Evolutionary conservation across 2,329 filamentous ascomycete genomes (phyloP).

Genomic region (Venturia asperata): DNA sequence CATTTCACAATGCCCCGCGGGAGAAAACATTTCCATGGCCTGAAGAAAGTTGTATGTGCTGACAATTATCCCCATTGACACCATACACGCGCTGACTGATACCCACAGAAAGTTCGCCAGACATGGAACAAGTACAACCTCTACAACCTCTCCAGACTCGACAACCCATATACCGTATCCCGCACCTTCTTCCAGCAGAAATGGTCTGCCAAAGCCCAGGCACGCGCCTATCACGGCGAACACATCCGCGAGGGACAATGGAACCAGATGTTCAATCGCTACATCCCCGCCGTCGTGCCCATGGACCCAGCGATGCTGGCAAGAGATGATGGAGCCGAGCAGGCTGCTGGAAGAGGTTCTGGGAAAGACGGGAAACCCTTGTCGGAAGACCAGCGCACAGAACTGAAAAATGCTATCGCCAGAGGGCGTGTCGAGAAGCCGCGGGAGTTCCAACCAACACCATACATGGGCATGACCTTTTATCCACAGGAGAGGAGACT

Average conservation of each 20-base stretch:
- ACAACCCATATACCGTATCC: slow-evolving; percentile 32
- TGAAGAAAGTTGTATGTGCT: slow-evolving; percentile 51
- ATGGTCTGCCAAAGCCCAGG: slow-evolving; percentile 80
- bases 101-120: slow-evolving; percentile 73
- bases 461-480: slow-evolving; percentile 95
- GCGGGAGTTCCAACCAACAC: slow-evolving; percentile 48
- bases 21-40: slow-evolving; percentile 51
- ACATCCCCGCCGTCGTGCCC: slow-evolving; percentile 72
- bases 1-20: slow-evolving; percentile 11
- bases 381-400: slow-evolving; percentile 20
- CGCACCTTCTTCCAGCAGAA: slow-evolving; percentile 98
- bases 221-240: slow-evolving; percentile 88
- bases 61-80: background rate
- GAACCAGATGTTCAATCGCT: slow-evolving; percentile 83
- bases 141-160: slow-evolving; percentile 67
- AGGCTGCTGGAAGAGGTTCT: slow-evolving; percentile 75
- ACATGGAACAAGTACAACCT: slow-evolving; percentile 98
- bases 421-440: slow-evolving; percentile 25
- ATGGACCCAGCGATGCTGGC: slow-evolving; percentile 81
- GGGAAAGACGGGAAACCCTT: slow-evolving; percentile 46
- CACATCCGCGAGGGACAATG: slow-evolving; percentile 89
- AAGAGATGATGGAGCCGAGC: slow-evolving; percentile 69
- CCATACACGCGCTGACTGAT: slow-evolving; percentile 15
- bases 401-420: slow-evolving; percentile 21
- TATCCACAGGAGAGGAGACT: slow-evolving; percentile 83